Conservation (phyloP, 192 early-diverging fungal species). For the Coemansia sp. region DNA sequence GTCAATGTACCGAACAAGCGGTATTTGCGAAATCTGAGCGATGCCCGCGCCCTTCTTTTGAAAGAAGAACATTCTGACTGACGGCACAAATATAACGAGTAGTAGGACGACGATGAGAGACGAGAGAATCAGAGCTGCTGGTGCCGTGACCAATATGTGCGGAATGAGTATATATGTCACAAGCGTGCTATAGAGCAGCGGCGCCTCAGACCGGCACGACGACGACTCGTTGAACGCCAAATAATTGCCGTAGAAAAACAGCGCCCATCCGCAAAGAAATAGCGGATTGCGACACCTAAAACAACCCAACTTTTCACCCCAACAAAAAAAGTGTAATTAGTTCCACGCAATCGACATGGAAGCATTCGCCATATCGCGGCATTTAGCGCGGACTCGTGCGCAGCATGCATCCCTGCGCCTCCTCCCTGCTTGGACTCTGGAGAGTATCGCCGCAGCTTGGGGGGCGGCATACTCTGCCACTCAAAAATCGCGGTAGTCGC, state of each 20-base stretch:
- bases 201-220: constrained; percentile 50
- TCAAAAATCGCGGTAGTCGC: not conserved
- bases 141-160: constrained; percentile 57
- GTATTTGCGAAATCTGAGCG: constrained; percentile 70
- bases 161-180: constrained; percentile 70
- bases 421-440: not conserved
- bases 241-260: constrained; percentile 76
- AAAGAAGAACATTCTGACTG: constrained; percentile 65
- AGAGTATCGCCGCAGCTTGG: not conserved
- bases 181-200: constrained; percentile 62
- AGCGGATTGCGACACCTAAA: constrained; percentile 65
- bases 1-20: constrained; percentile 64
- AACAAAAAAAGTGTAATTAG: not conserved
- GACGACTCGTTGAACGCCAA: constrained; percentile 56
- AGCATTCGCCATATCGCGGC: not conserved
- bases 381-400: constrained; percentile 12
- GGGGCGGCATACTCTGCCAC: too few species aligned
- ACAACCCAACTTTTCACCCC: not conserved
- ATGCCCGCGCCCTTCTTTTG: constrained; percentile 67
- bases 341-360: not conserved
- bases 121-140: constrained; percentile 57
- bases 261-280: constrained; percentile 62
- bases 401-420: not conserved
- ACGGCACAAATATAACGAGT: constrained; percentile 62
- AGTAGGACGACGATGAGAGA: constrained; percentile 59